These are phyloP conservation scores for Amylocystis lapponica DNA, from an alignment of 768 basidiomycete genomes.

Conservation along the genomic window DNA sequence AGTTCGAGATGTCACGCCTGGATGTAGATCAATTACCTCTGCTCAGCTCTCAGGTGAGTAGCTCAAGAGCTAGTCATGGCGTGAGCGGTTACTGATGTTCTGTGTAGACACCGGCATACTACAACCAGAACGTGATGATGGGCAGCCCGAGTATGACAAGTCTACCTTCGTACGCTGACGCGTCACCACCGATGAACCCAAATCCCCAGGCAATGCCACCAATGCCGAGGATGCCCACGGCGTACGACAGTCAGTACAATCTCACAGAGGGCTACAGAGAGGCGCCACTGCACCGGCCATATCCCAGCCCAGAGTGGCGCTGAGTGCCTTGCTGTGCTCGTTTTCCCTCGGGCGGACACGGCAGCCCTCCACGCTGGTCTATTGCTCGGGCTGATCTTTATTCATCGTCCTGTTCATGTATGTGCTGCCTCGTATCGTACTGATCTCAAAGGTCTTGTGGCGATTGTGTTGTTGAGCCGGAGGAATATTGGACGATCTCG, in stretches of 20 bases:
- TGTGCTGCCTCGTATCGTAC: too few relatives aligned
- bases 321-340: too few relatives aligned
- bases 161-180: neutral
- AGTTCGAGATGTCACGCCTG: constrained; percentile 52
- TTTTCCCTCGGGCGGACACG: too few relatives aligned
- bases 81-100: neutral
- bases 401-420: too few relatives aligned
- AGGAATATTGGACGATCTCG: too few relatives aligned
- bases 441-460: too few relatives aligned
- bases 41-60: constrained; percentile 25
- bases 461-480: too few relatives aligned
- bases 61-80: neutral
- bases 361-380: too few relatives aligned
- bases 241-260: constrained; percentile 33
- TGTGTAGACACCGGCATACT: constrained; percentile 15
- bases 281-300: constrained; percentile 59
- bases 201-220: constrained; percentile 34
- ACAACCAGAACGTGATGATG: constrained; percentile 12
- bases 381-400: too few relatives aligned
- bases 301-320: too few relatives aligned
- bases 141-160: constrained; percentile 12
- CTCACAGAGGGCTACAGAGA: constrained; percentile 40
- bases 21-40: constrained; percentile 57
- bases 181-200: constrained; percentile 19
- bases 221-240: constrained; percentile 35